A percentile compares a stretch with the other conserved stretches of the same genome.
Evolutionary conservation across 306 rosid genomes (phyloP).

Genomic region (peach (Prunus persica)): DNA sequence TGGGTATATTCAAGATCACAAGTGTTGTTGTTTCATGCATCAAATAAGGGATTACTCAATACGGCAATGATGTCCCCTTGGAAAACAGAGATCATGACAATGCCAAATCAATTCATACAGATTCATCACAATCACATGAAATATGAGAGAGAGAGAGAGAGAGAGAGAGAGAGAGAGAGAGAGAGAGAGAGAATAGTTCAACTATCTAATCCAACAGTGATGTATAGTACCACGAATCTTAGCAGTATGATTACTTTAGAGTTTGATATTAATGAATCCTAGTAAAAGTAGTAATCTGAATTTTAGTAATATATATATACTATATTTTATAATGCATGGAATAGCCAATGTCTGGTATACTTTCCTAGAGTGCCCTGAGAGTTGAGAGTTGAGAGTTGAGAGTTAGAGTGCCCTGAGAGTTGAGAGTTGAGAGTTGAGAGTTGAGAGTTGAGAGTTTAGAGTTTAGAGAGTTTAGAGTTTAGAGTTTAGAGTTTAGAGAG

Average conservation of each 20-base stretch:
- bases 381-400: no score
- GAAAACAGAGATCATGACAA: constrained; percentile 33
- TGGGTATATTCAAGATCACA: background rate
- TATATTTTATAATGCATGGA: background rate
- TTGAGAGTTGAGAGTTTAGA: no score
- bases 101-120: constrained; percentile 37
- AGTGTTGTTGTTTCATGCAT: constrained; percentile 41
- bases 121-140: constrained; percentile 51
- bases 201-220: background rate
- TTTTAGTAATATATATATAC: background rate
- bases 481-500: background rate
- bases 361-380: background rate
- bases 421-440: no score
- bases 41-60: constrained; percentile 47
- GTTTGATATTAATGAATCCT: background rate
- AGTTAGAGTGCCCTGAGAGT: no score
- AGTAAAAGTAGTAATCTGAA: background rate
- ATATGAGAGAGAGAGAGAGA: background rate
- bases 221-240: background rate
- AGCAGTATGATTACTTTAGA: background rate
- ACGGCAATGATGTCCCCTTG: constrained; percentile 49
- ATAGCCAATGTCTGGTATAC: background rate
- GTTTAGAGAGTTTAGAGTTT: no score
- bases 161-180: background rate
- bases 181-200: background rate